Evolutionary conservation across 176 grass and related monocot species (phyloP), one percentile per base, ranked within the genome.

Genomic region (Bromus sterilis): DNA sequence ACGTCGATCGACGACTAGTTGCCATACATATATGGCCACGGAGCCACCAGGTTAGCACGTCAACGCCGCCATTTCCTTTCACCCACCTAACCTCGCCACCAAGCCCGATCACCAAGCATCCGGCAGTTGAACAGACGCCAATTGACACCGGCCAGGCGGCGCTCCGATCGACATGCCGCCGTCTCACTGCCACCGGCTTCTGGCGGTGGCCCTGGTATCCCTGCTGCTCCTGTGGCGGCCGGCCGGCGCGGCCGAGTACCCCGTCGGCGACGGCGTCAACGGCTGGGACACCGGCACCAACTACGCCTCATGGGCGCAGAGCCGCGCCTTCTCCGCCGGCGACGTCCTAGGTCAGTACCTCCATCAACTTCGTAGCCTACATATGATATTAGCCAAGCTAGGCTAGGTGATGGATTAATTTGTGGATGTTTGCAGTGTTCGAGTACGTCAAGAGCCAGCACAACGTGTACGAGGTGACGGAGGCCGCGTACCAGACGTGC

Each of bases 251-350:
- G 60, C 77, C 3, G 87, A 85, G 51, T 31, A 80, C 77, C 2
- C 74, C 0, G 87, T 89, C 61, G 87, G 82, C 18, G 77, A 85
- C 13, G 77, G 11, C 4, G 1, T 0, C 49, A 32, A 8, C 23
- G 79, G 20, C 80, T 89, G 87, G 87, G 82, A 85, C 51, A 81
- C 76, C 51, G 87, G 87, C 51, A 26, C 56, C 77, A 89, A 89
- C 87, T 89, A 84, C 82, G 70, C 20, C 41, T 11, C 40, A 24
- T 89, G 87, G 87, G 53, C 82, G 33, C 40, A 35, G 40, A 9
- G 51, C 5, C 39, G 53, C 20, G 4, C 62, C 40, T 89, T 89
- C 82, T 25, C 33, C 71, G 24, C 59, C 82, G 87, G 87, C 24
- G 87, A 89, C 5, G 55, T 81, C 51, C 87, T 89, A 53, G 69